Evolutionary conservation across 2,329 filamentous ascomycete genomes (phyloP).

Genomic region (Penicillium occitanis): DNA sequence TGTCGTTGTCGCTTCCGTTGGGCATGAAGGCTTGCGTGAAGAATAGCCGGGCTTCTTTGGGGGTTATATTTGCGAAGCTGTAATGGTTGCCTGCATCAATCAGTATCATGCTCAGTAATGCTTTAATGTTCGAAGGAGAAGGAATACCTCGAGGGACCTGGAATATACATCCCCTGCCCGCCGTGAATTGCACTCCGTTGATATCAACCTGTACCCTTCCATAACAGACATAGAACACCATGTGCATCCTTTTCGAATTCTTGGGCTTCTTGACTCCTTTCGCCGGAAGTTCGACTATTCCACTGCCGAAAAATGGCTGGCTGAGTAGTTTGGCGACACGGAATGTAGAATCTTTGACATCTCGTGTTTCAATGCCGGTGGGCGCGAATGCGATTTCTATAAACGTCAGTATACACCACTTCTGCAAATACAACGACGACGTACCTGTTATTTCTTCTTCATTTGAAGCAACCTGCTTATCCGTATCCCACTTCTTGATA

Average conservation of each 20-base stretch:
- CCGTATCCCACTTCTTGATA: slow-evolving; percentile 45
- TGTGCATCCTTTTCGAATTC: slow-evolving; percentile 93
- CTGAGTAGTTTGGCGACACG: slow-evolving; percentile 85
- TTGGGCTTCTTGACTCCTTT: slow-evolving; percentile 83
- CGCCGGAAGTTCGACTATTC: slow-evolving; percentile 83
- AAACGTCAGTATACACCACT: slow-evolving; percentile 24
- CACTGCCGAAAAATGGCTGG: slow-evolving; percentile 81
- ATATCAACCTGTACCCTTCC: slow-evolving; percentile 78
- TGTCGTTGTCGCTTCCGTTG: slow-evolving; percentile 13
- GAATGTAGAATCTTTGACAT: slow-evolving; percentile 69
- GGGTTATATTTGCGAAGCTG: slow-evolving; percentile 78
- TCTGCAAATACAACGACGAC: not conserved
- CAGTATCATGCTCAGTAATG: not conserved
- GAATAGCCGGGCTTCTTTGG: slow-evolving; percentile 74
- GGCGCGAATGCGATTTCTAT: slow-evolving; percentile 62
- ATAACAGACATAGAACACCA: slow-evolving; percentile 88
- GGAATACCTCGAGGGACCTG: slow-evolving; percentile 71
- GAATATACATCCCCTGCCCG: slow-evolving; percentile 85
- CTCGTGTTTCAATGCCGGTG: slow-evolving; percentile 56
- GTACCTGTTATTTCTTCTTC: slow-evolving; percentile 45
- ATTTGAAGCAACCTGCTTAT: slow-evolving; percentile 38
- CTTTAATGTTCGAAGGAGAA: too few relatives aligned
- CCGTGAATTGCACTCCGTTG: slow-evolving; percentile 63
- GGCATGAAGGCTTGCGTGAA: slow-evolving; percentile 83
- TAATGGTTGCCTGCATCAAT: slow-evolving; percentile 73